Conservation (phyloP, 768 basidiomycete genomes). For the Mycena crocata region DNA sequence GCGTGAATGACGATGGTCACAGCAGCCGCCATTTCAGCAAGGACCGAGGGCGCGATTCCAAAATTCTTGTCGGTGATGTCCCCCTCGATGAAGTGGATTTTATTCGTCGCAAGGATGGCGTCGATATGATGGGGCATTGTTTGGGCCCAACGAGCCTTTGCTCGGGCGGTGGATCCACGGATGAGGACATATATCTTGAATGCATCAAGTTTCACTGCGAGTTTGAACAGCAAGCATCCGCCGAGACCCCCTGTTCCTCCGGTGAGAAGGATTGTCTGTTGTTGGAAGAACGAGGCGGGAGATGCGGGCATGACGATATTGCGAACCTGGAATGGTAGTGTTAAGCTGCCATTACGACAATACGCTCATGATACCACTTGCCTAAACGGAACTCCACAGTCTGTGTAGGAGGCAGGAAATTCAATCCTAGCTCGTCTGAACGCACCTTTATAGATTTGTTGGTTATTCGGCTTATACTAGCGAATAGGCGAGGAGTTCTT, state of each 20-base stretch:
- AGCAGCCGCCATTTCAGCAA: neutral
- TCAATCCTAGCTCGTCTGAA: no score
- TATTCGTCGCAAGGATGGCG: neutral
- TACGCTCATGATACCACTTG: no score
- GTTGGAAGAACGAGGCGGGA: constrained; percentile 6
- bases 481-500: no score
- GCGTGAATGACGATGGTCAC: constrained; percentile 9
- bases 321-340: no score
- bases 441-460: no score
- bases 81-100: constrained; percentile 1
- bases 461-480: no score
- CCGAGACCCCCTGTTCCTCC: constrained; percentile 8
- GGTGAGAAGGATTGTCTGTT: constrained; percentile 10
- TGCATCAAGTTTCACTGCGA: constrained; percentile 6
- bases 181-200: constrained; percentile 6
- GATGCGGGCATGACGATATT: no score
- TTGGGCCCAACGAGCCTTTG: neutral
- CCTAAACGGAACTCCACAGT: no score
- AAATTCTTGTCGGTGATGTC: neutral
- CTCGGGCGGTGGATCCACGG: neutral
- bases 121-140: neutral
- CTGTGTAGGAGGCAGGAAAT: no score
- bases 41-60: neutral
- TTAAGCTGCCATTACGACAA: no score
- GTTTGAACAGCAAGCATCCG: constrained; percentile 16